A percentile compares a stretch with the other conserved stretches of the same genome.
phyloP scores from a whole-genome alignment of 345 rosid species.

The Lumnitzera littorea region DNA sequence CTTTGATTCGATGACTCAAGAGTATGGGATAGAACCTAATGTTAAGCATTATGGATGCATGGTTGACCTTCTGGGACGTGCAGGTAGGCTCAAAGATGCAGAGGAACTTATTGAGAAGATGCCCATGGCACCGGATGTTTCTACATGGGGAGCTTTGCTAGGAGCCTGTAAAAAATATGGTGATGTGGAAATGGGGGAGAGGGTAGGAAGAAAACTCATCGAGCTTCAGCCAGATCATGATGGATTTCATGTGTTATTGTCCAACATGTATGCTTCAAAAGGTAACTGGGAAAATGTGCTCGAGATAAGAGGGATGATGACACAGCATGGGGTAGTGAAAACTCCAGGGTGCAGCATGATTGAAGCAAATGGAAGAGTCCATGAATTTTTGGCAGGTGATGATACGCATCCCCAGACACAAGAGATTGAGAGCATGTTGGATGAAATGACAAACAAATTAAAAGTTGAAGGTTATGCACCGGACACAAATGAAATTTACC shows the following conservation, averaged over 20 bases:
- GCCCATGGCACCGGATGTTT: too few species aligned
- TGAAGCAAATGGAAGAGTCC: slow-evolving; percentile 31
- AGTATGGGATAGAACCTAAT: slow-evolving; percentile 8
- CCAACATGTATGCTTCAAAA: slow-evolving; percentile 41
- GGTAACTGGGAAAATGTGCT: slow-evolving; percentile 39
- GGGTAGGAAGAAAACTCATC: too few species aligned
- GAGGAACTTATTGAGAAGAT: too few species aligned
- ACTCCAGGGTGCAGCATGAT: slow-evolving; percentile 46
- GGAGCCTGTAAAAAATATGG: too few species aligned
- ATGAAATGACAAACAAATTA: slow-evolving; percentile 24
- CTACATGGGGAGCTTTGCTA: too few species aligned
- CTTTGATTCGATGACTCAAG: slow-evolving; percentile 31
- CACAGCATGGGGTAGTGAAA: slow-evolving; percentile 32
- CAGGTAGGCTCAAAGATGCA: too few species aligned
- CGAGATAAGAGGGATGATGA: slow-evolving; percentile 32
- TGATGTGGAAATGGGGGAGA: too few species aligned
- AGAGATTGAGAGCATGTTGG: slow-evolving; percentile 28
- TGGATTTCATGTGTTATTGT: slow-evolving; percentile 38
- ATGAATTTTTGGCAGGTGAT: slow-evolving; percentile 37
- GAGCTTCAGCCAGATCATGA: slow-evolving; percentile 11
- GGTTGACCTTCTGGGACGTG: too few species aligned
- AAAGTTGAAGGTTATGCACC: slow-evolving; percentile 33
- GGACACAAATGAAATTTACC: slow-evolving; percentile 22
- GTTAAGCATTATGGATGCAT: too few species aligned
- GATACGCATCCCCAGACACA: slow-evolving; percentile 22